These are phyloP conservation scores for Gentiana macrophylla DNA, from an alignment of 257 asterid species.

Conservation along the genomic window DNA sequence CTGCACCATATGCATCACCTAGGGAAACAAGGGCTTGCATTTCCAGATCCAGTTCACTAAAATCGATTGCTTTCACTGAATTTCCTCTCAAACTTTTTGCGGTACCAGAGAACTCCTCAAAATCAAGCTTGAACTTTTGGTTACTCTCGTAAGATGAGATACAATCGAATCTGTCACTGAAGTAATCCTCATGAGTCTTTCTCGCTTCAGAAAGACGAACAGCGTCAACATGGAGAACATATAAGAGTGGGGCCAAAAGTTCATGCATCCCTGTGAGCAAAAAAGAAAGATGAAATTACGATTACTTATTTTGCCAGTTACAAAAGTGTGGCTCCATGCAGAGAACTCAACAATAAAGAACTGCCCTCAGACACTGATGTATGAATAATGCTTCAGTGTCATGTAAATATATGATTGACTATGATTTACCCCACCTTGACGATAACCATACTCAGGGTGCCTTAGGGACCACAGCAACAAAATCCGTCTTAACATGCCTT, in stretches of 20 bases:
- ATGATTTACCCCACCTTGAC: constrained; percentile 48
- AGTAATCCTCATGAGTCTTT: constrained; percentile 53
- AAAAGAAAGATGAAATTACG: neutral
- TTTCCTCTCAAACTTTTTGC: constrained; percentile 27
- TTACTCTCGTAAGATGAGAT: constrained; percentile 67
- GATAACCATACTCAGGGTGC: constrained; percentile 76
- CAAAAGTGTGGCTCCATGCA: too few species aligned
- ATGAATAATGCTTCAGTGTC: too few species aligned
- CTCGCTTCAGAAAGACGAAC: constrained; percentile 68
- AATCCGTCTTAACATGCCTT: constrained; percentile 77
- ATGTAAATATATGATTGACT: too few species aligned
- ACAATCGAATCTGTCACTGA: constrained; percentile 71
- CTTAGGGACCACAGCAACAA: constrained; percentile 89
- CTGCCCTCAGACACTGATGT: too few species aligned
- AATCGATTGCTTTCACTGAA: constrained; percentile 25
- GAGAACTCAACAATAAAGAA: too few species aligned
- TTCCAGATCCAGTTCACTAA: constrained; percentile 57
- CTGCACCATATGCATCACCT: constrained; percentile 88
- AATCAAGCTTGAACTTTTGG: constrained; percentile 58
- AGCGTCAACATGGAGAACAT: constrained; percentile 71
- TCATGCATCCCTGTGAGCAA: constrained; percentile 79
- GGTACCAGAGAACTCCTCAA: constrained; percentile 58
- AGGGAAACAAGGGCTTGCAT: constrained; percentile 52
- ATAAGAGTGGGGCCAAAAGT: constrained; percentile 73
- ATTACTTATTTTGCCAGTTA: too few species aligned